phyloP scores from a whole-genome alignment of 176 grass and related monocot species.

The Neostapfia colusana region DNA sequence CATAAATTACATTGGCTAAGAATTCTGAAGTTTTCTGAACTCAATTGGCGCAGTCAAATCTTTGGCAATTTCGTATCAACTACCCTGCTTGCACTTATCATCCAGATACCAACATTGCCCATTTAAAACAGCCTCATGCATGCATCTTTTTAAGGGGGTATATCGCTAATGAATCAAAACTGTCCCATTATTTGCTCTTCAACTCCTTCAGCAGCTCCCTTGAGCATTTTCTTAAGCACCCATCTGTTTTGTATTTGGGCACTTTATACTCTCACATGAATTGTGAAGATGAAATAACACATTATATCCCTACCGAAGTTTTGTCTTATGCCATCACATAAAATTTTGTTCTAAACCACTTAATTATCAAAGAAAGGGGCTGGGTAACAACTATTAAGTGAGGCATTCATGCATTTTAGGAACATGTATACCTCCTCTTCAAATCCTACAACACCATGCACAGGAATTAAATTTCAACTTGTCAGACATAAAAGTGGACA shows the following conservation, averaged over 20 bases:
- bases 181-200: constrained; percentile 49
- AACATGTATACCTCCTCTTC: neutral
- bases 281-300: neutral
- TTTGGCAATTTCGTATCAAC: constrained; percentile 71
- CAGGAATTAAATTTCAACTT: neutral
- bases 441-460: neutral
- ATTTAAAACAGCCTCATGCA: neutral
- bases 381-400: neutral
- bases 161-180: constrained; percentile 16
- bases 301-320: neutral
- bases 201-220: constrained; percentile 45
- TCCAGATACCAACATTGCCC: neutral
- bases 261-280: neutral
- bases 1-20: constrained; percentile 45
- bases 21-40: constrained; percentile 65
- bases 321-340: neutral
- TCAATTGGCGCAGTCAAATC: constrained; percentile 64
- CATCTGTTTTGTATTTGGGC: neutral
- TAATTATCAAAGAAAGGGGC: neutral
- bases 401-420: neutral
- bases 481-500: neutral
- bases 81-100: constrained; percentile 53
- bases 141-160: constrained; percentile 1
- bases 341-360: neutral
- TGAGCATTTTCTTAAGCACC: constrained; percentile 54